These are phyloP conservation scores for Porpolomopsis calyptriformis DNA, from an alignment of 768 basidiomycete genomes.

Conservation along the genomic window DNA sequence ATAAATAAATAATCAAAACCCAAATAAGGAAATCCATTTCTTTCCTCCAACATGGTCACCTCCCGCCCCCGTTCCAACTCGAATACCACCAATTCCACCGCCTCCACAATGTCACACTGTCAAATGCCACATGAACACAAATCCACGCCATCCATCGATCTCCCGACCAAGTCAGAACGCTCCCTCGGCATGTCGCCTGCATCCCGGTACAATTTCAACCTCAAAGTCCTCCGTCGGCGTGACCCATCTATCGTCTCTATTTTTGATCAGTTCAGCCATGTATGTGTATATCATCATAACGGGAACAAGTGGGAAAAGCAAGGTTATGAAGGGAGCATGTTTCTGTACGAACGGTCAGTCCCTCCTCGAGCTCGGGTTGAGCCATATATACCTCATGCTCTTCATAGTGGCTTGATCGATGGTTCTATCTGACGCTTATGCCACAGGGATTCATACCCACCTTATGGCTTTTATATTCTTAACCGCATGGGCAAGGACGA, in stretches of 20 bases:
- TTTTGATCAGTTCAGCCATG: conserved; percentile 82
- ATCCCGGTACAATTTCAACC: conserved; percentile 62
- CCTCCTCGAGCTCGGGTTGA: background rate
- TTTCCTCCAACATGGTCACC: conserved; percentile 1
- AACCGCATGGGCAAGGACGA: conserved; percentile 76
- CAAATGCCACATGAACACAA: background rate
- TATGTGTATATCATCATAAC: conserved; percentile 71
- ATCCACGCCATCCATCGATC: background rate
- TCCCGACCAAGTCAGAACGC: background rate
- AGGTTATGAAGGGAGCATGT: conserved; percentile 82
- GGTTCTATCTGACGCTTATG: background rate
- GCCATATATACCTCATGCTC: background rate
- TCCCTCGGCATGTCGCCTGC: conserved; percentile 47
- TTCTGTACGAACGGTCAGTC: conserved; percentile 73
- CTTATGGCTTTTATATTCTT: conserved; percentile 77
- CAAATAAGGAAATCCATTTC: too few species aligned
- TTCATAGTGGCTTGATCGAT: background rate
- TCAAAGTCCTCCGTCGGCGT: conserved; percentile 68
- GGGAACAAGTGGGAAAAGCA: conserved; percentile 72
- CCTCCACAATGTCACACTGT: background rate
- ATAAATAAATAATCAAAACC: too few species aligned
- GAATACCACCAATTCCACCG: background rate
- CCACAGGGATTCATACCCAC: conserved; percentile 60
- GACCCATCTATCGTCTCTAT: conserved; percentile 73
- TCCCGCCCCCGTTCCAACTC: background rate